Evolutionary conservation across 495 filamentous ascomycete genomes (phyloP), one percentile per base, ranked within the genome.

Genomic region (Clohesyomyces aquaticus): DNA sequence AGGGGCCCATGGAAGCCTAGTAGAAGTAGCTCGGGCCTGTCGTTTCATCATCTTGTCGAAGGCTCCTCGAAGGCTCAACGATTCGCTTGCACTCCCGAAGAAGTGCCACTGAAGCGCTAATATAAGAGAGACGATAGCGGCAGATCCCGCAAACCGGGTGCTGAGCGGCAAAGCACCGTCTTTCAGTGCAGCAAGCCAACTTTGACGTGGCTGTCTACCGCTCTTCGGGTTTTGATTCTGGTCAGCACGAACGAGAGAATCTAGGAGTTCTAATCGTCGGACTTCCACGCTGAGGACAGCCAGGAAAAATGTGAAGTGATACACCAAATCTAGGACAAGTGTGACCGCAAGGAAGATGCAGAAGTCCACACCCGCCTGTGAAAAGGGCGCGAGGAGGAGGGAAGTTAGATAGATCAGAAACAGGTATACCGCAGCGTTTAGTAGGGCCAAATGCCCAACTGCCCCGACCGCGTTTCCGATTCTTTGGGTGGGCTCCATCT

Each of bases 231-330:
- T 52, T 1, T 71, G 69, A 19, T 27, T 35, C n/a, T 72, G 63
- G 59, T 70, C 76, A 52, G 76, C 71, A 25, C 73, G 66, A 45
- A 77, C 79, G 14, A 82, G 73, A 0, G 78, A 81, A 63, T 82
- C 80, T 71, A 78, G 77, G 0, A 91, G 78, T 76, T 90, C 88
- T 50, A 85, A 80, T 63, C 88, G 81, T 3, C 83, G 82, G 21
- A 91, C 85, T 60, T 91, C 88, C 56, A 91, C 84, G 66, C 86
- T 90, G 21, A 91, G 78, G 38, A 91, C 87, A 4, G 87, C 80
- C 18, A 88, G 77, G 68, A 91, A 89, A 74, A 88, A 90, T 3
- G 87, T 90, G 16, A 88, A 75, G 32, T 89, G 78, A 66, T 86
- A 88, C 53, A 88, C 79, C 67, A 85, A 88, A 72, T 91, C 88